Percentiles rank a stretch among this genome's conserved stretches.
Evolutionary conservation across 2,329 filamentous ascomycete genomes (phyloP).

Genomic region (Lomentospora prolificans): DNA sequence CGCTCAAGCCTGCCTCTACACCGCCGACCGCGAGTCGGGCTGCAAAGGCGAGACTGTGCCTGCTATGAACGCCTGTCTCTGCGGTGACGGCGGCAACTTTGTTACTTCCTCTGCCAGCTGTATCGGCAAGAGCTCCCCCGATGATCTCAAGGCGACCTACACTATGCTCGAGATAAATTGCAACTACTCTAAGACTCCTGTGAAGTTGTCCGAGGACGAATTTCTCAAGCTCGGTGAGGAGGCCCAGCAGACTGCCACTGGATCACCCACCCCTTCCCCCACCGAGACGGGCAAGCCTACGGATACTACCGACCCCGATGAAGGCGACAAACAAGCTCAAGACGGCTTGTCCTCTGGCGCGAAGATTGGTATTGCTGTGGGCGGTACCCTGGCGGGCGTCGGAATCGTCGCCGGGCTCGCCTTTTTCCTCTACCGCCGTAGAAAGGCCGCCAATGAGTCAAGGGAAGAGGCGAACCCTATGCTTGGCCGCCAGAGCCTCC

Average conservation of each 20-base stretch:
- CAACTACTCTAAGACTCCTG: conserved; percentile 29
- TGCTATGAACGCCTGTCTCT: conserved; percentile 39
- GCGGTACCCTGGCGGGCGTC: conserved; percentile 21
- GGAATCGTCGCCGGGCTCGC: conserved; percentile 16
- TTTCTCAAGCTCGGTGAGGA: conserved; percentile 24
- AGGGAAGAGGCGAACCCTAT: conserved; percentile 9
- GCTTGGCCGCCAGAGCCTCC: conserved; percentile 4
- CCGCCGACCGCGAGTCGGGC: conserved; percentile 25
- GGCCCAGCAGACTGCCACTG: conserved; percentile 10
- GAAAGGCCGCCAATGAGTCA: conserved; percentile 12
- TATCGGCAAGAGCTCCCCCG: conserved; percentile 25
- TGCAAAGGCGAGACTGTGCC: conserved; percentile 30
- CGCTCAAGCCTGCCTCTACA: conserved; percentile 30
- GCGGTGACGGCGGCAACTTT: conserved; percentile 36
- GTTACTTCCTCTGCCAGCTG: conserved; percentile 36
- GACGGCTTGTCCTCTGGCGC: conserved; percentile 24
- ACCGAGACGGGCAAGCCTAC: neutral
- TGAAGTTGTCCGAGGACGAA: conserved; percentile 29
- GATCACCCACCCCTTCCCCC: conserved; percentile 7
- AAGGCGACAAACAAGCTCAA: neutral
- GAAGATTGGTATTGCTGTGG: conserved; percentile 31
- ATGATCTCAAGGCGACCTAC: conserved; percentile 32
- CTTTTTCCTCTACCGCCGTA: conserved; percentile 20
- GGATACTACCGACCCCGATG: conserved; percentile 12
- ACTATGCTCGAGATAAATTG: conserved; percentile 33